Evolutionary conservation across 495 filamentous ascomycete genomes (phyloP).

Genomic region (Amniculicola lignicola): DNA sequence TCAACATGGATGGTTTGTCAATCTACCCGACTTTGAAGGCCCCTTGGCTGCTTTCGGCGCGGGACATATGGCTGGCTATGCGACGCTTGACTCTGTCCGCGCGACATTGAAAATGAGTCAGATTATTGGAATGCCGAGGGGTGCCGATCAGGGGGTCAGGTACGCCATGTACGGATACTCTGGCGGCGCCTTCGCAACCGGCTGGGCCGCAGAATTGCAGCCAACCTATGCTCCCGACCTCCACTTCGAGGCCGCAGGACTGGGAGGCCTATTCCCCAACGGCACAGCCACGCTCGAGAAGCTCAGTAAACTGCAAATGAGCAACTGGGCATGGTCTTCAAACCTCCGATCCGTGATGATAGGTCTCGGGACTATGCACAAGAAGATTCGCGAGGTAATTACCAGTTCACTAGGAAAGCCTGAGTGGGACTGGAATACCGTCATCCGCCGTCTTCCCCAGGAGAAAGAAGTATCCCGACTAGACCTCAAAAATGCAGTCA

Average conservation of each 20-base stretch:
- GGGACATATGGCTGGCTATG: constrained; percentile 46
- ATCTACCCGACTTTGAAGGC: constrained; percentile 50
- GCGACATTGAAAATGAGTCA: constrained; percentile 39
- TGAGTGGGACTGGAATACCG: too few relatives aligned
- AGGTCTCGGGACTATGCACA: too few relatives aligned
- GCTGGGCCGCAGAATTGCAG: constrained; percentile 54
- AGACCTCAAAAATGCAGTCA: too few relatives aligned
- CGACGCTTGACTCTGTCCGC: constrained; percentile 49
- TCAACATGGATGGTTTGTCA: constrained; percentile 48
- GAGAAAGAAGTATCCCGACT: too few relatives aligned
- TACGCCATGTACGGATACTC: constrained; percentile 54
- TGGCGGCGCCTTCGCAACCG: constrained; percentile 55
- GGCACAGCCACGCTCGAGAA: constrained; percentile 31
- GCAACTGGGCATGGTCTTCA: too few relatives aligned
- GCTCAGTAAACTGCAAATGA: too few relatives aligned
- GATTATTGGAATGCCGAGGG: neutral
- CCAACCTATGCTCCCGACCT: constrained; percentile 54
- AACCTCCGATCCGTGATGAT: too few relatives aligned
- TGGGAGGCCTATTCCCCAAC: constrained; percentile 49
- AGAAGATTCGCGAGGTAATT: too few relatives aligned
- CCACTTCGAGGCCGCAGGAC: constrained; percentile 47
- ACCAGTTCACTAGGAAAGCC: too few relatives aligned
- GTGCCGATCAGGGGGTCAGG: neutral
- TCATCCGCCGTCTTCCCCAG: too few relatives aligned
- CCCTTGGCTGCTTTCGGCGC: constrained; percentile 42